A percentile compares a stretch with the other conserved stretches of the same genome.
phyloP scores from a whole-genome alignment of 2,329 filamentous ascomycete species.

The Pseudomassariella vexata region DNA sequence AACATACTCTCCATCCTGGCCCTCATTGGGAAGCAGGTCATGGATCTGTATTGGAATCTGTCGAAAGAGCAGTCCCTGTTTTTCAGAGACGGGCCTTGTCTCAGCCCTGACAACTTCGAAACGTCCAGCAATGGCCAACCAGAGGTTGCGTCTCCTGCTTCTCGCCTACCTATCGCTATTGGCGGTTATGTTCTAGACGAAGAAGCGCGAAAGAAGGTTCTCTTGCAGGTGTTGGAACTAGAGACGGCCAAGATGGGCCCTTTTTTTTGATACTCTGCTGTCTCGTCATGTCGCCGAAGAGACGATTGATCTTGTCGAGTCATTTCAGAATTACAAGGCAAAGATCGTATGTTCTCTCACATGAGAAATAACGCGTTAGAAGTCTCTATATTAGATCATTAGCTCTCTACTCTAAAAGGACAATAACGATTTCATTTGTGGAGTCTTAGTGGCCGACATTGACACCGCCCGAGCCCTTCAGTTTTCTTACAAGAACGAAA shows the following conservation, averaged over 20 bases:
- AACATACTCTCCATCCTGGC: not conserved
- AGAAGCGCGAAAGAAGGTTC: not conserved
- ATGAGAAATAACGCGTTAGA: no score
- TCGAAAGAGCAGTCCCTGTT: not conserved
- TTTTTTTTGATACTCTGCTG: not conserved
- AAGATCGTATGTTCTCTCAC: not conserved
- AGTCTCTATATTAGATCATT: no score
- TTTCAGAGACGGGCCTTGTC: no score
- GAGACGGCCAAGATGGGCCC: not conserved
- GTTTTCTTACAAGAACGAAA: not conserved
- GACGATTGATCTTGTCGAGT: not conserved
- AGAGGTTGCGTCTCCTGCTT: no score
- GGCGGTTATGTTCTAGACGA: not conserved
- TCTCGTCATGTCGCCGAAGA: not conserved
- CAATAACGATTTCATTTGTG: no score
- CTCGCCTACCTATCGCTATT: no score
- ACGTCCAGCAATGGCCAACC: not conserved
- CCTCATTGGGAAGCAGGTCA: not conserved
- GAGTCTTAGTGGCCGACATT: not conserved
- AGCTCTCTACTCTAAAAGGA: no score
- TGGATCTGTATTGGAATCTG: slow-evolving; percentile 1
- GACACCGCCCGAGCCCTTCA: slow-evolving; percentile 1
- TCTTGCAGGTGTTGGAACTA: not conserved
- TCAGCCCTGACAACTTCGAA: no score
- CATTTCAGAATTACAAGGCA: not conserved